Conservation (phyloP, 371 early-diverging fungal genomes). For the Mucor plumbeus region DNA sequence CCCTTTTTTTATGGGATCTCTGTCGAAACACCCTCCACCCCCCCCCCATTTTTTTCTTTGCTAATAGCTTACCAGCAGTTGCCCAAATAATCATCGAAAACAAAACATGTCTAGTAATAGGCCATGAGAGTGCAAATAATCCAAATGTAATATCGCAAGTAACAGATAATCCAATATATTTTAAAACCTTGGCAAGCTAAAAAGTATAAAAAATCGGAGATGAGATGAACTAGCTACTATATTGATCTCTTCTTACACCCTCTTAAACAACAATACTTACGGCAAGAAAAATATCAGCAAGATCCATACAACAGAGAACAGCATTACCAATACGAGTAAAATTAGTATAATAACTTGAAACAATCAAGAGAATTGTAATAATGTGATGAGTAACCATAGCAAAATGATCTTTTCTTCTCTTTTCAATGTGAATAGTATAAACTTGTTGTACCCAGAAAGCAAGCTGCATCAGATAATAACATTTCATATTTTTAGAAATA, state of each 20-base stretch:
- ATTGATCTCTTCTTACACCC: not conserved
- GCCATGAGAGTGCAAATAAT: slow-evolving; percentile 79
- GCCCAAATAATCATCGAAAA: slow-evolving; percentile 65
- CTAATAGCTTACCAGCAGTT: slow-evolving; percentile 39
- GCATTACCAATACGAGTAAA: slow-evolving; percentile 84
- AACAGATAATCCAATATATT: slow-evolving; percentile 66
- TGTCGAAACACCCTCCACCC: not conserved
- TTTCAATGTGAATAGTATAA: slow-evolving; percentile 75
- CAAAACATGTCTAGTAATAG: slow-evolving; percentile 74
- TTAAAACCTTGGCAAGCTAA: slow-evolving; percentile 74
- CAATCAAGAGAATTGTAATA: slow-evolving; percentile 73
- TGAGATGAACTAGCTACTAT: not conserved
- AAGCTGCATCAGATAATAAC: slow-evolving; percentile 81
- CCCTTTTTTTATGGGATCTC: not conserved
- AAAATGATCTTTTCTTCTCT: slow-evolving; percentile 78
- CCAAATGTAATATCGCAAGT: slow-evolving; percentile 77
- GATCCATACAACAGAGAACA: slow-evolving; percentile 81
- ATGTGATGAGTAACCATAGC: slow-evolving; percentile 85
- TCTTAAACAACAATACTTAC: slow-evolving; percentile 34
- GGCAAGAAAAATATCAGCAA: slow-evolving; percentile 80
- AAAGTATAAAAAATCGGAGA: slow-evolving; percentile 9
- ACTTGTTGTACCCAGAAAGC: slow-evolving; percentile 84
- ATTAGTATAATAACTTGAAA: slow-evolving; percentile 72
- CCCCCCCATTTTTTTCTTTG: not conserved
- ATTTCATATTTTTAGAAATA: slow-evolving; percentile 61